Base-by-base conservation (phyloP, 805 yeast genomes). In the Limtongia smithiae region DNA sequence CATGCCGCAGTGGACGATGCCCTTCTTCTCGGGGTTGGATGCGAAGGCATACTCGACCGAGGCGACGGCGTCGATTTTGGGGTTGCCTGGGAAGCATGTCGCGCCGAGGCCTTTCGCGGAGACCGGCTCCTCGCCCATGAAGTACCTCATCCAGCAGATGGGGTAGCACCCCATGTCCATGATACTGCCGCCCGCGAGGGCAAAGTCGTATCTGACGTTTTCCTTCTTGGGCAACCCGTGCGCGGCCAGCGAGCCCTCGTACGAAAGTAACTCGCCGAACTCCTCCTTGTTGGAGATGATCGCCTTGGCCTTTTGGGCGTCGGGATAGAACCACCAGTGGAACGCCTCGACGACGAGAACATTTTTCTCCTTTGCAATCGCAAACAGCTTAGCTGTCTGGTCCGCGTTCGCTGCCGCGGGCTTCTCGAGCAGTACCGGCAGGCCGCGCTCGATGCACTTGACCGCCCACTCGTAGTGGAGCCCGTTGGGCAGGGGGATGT, bases 131-230 rank as follows among this genome's bases (percentile, higher is more conserved):
- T 37, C 53, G 22, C 30, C 33, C 3, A 54, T n/a, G 18, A 34
- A 42, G 28, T 36, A 42, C 8, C 58, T 46, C 48, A 44, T 54
- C 57, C 56, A 54, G 3, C 57, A 54, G 11, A 54, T 54, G 5
- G 58, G 57, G 32, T 54, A 54, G 37, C 49, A 52, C 5, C 57
- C 57, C 49, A 43, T 44, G 28, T 54, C 58, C 53, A 52, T 47
- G 12, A 46, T 9, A 28, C 48, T 47, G 12, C 58, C 58, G 3
- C 58, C 58, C 2, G 47, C 58, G 9, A 51, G 32, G 9, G 27
- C 22, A 33, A 11, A 53, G 15, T 35, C 30, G 25, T 41, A 39
- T 18, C 58, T 25, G 24, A 51, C 44, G 33, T 54, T 46, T 4
- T 24, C 42, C 20, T 34, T 33, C 12, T 37, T 9, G 15, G 27